Evolutionary conservation across 1,284 basidiomycete genomes (phyloP).

Genomic region (Laetiporus sulphureus): DNA sequence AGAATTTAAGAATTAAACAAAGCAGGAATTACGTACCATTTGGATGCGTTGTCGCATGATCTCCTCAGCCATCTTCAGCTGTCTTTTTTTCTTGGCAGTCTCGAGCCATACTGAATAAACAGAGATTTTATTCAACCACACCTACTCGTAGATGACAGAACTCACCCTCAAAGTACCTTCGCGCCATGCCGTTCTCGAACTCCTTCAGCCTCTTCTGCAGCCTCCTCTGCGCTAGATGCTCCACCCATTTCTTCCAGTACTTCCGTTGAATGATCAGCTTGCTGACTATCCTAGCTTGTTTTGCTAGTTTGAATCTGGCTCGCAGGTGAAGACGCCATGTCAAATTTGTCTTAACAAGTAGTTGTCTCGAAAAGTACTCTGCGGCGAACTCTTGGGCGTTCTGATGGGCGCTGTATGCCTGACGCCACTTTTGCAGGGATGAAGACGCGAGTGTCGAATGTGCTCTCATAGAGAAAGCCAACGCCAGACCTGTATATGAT

Average conservation of each 20-base stretch:
- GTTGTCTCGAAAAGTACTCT: constrained; percentile 39
- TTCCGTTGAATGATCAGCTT: constrained; percentile 46
- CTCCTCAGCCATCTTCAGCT: constrained; percentile 34
- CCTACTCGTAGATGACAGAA: too few relatives aligned
- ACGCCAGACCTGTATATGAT: constrained; percentile 38
- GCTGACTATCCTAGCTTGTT: constrained; percentile 53
- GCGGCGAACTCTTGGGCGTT: constrained; percentile 46
- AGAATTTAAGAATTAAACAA: constrained; percentile 6
- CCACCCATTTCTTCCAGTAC: constrained; percentile 47
- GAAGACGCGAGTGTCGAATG: constrained; percentile 34
- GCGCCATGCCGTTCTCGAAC: constrained; percentile 34
- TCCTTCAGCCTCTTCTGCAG: constrained; percentile 40
- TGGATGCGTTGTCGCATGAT: constrained; percentile 32
- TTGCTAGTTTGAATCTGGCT: constrained; percentile 41
- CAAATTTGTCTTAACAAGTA: constrained; percentile 42
- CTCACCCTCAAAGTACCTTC: constrained; percentile 43
- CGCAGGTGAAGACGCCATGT: constrained; percentile 56
- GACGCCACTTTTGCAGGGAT: constrained; percentile 45
- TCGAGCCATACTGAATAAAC: constrained; percentile 43
- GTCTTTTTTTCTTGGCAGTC: constrained; percentile 28
- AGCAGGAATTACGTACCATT: constrained; percentile 29
- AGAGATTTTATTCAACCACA: too few relatives aligned
- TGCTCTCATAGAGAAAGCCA: constrained; percentile 43
- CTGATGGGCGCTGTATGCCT: constrained; percentile 38
- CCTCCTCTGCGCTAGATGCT: constrained; percentile 40